These are phyloP conservation scores for Lasiosphaeria hispida DNA, from an alignment of 495 filamentous ascomycete genomes.

Conservation along the genomic window DNA sequence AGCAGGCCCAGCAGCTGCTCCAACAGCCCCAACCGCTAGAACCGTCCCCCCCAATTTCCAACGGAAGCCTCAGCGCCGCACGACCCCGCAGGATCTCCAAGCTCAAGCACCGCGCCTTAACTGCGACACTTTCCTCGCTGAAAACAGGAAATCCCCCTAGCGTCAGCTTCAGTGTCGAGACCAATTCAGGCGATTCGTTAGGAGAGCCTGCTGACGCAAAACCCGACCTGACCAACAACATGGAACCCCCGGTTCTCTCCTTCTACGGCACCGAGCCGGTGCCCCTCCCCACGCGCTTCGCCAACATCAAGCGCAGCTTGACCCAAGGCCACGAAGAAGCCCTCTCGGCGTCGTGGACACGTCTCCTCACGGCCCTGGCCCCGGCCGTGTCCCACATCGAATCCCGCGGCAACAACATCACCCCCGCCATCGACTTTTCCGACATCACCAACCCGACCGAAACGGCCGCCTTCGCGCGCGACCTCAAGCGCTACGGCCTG, in stretches of 20 bases:
- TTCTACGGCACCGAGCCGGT: slow-evolving; percentile 69
- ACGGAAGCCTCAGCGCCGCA: slow-evolving; percentile 33
- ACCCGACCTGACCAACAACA: slow-evolving; percentile 25
- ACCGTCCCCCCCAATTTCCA: slow-evolving; percentile 20
- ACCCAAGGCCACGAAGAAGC: slow-evolving; percentile 64
- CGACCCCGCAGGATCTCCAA: slow-evolving; percentile 40
- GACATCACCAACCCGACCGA: slow-evolving; percentile 53
- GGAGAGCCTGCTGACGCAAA: neutral
- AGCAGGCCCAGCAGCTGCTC: neutral
- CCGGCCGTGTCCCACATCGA: slow-evolving; percentile 58
- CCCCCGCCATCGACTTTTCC: slow-evolving; percentile 63
- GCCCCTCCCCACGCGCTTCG: slow-evolving; percentile 77
- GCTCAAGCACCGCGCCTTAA: slow-evolving; percentile 34
- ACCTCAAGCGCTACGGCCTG: slow-evolving; percentile 63
- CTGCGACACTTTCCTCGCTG: slow-evolving; percentile 21
- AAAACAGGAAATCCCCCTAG: slow-evolving; percentile 13
- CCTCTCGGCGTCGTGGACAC: slow-evolving; percentile 67
- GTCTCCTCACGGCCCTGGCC: slow-evolving; percentile 60
- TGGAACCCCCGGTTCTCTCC: slow-evolving; percentile 75
- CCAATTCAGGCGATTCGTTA: neutral
- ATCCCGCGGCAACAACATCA: slow-evolving; percentile 46
- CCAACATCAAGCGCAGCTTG: slow-evolving; percentile 65
- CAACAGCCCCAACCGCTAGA: slow-evolving; percentile 13
- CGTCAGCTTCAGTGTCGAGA: slow-evolving; percentile 9
- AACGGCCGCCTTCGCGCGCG: slow-evolving; percentile 47